These are phyloP conservation scores for Nigrospora osmanthi DNA, from an alignment of 2,329 filamentous ascomycete genomes.

Conservation along the genomic window DNA sequence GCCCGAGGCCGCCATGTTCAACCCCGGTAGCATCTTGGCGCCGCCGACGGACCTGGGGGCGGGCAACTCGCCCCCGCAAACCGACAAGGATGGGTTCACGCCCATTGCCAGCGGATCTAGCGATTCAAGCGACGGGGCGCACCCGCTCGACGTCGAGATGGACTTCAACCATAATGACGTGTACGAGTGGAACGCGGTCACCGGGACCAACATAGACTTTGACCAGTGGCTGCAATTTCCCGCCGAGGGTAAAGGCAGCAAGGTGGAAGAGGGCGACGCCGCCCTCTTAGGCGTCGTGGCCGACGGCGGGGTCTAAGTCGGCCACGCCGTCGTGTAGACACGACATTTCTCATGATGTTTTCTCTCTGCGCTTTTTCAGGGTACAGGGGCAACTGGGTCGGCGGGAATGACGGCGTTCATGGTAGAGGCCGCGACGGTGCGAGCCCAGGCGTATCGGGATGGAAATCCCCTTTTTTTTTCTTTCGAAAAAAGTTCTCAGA, in stretches of 20 bases:
- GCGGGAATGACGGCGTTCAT: too few relatives aligned
- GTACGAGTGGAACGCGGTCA: constrained; percentile 46
- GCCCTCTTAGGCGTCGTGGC: constrained; percentile 1
- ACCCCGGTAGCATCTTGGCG: constrained; percentile 11
- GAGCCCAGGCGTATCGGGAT: too few relatives aligned
- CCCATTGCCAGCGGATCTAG: constrained; percentile 37
- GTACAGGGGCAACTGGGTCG: too few relatives aligned
- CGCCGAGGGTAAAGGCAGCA: constrained; percentile 31
- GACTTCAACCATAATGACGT: constrained; percentile 34
- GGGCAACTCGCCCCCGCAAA: constrained; percentile 35
- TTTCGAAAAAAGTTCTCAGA: too few relatives aligned
- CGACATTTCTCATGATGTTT: too few relatives aligned
- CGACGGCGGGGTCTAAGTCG: background rate
- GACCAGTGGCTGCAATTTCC: constrained; percentile 54
- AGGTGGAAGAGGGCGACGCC: background rate
- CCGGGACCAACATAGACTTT: constrained; percentile 47
- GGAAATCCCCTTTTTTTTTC: too few relatives aligned
- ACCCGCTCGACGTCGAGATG: constrained; percentile 34
- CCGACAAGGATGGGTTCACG: constrained; percentile 31
- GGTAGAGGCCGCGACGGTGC: too few relatives aligned
- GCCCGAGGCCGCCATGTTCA: constrained; percentile 16
- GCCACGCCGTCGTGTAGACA: too few relatives aligned
- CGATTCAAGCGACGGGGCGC: constrained; percentile 27
- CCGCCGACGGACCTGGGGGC: constrained; percentile 17
- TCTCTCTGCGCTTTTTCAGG: too few relatives aligned